Conservation (phyloP, 2,329 filamentous ascomycete species). For the Leptographium galeiforme region DNA sequence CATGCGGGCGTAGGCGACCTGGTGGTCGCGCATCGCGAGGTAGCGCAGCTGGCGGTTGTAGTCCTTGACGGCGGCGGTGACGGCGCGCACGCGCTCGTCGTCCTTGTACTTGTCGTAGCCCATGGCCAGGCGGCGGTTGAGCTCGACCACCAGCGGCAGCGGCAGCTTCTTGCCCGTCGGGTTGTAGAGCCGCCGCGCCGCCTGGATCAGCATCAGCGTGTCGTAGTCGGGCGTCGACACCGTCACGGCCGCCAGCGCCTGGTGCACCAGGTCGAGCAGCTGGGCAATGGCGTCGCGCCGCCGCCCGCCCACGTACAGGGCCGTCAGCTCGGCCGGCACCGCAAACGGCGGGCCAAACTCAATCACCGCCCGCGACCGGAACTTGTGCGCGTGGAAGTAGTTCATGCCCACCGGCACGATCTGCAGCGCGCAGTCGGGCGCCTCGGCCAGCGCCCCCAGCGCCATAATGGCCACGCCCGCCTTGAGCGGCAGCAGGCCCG, state of each 20-base stretch:
- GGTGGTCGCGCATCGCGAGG: slow-evolving; percentile 81
- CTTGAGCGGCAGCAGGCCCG: slow-evolving; percentile 82
- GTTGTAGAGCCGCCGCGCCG: slow-evolving; percentile 84
- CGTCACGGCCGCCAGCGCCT: slow-evolving; percentile 74
- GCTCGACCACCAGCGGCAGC: slow-evolving; percentile 80
- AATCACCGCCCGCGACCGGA: slow-evolving; percentile 86
- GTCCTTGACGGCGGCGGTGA: slow-evolving; percentile 62
- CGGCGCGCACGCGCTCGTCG: slow-evolving; percentile 64
- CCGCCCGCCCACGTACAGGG: slow-evolving; percentile 72
- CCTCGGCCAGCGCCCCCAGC: slow-evolving; percentile 71
- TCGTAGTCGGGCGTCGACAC: slow-evolving; percentile 91
- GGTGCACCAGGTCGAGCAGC: slow-evolving; percentile 75
- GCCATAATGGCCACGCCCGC: slow-evolving; percentile 98
- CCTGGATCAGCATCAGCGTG: slow-evolving; percentile 92
- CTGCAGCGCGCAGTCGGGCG: slow-evolving; percentile 77
- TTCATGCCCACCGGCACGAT: slow-evolving; percentile 98
- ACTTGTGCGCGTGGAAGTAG: slow-evolving; percentile 98
- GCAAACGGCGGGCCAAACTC: slow-evolving; percentile 89
- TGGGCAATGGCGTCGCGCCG: slow-evolving; percentile 76
- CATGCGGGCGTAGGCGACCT: slow-evolving; percentile 83
- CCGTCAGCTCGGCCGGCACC: slow-evolving; percentile 66
- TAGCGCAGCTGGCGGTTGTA: slow-evolving; percentile 83
- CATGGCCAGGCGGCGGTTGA: slow-evolving; percentile 80
- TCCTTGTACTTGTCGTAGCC: slow-evolving; percentile 90
- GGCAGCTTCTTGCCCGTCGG: slow-evolving; percentile 88